Conservation (phyloP, 2,329 filamentous ascomycete species). For the Calonectria pseudoturangicola region DNA sequence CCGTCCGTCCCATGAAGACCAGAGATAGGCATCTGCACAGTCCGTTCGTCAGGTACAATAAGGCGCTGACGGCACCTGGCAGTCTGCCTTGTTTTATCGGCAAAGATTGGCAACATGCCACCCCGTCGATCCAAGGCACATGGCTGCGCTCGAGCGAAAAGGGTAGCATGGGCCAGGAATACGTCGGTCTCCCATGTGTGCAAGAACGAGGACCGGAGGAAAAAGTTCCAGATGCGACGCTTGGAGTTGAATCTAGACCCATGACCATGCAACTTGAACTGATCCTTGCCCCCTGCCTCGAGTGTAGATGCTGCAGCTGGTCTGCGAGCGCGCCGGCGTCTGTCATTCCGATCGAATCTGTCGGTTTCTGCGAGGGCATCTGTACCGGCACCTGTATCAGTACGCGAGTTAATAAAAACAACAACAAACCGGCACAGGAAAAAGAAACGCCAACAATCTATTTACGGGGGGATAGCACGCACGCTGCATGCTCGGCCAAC, state of each 20-base stretch:
- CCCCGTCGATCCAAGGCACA: neutral
- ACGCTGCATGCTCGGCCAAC: slow-evolving; percentile 29
- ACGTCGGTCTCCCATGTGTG: neutral
- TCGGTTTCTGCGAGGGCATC: slow-evolving; percentile 23
- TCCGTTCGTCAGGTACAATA: neutral
- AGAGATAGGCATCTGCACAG: slow-evolving; percentile 24
- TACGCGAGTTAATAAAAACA: slow-evolving; percentile 22
- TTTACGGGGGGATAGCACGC: neutral
- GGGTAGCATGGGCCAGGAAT: neutral
- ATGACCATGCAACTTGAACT: slow-evolving; percentile 25
- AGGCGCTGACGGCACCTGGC: neutral
- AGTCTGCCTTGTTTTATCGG: slow-evolving; percentile 6
- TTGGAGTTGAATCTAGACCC: slow-evolving; percentile 16
- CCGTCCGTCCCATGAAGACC: slow-evolving; percentile 8
- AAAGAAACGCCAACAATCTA: slow-evolving; percentile 7
- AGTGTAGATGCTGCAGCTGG: slow-evolving; percentile 29
- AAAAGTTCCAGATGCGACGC: slow-evolving; percentile 26
- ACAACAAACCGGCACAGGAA: slow-evolving; percentile 1
- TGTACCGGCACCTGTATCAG: slow-evolving; percentile 21
- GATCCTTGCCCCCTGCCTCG: slow-evolving; percentile 25
- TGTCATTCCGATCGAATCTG: slow-evolving; percentile 30
- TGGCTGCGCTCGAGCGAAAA: neutral
- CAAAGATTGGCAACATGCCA: neutral
- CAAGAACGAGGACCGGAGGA: slow-evolving; percentile 2
- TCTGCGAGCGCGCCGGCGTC: slow-evolving; percentile 19